Conservation (phyloP, 495 filamentous ascomycete species). For the Aspergillus affinis region DNA sequence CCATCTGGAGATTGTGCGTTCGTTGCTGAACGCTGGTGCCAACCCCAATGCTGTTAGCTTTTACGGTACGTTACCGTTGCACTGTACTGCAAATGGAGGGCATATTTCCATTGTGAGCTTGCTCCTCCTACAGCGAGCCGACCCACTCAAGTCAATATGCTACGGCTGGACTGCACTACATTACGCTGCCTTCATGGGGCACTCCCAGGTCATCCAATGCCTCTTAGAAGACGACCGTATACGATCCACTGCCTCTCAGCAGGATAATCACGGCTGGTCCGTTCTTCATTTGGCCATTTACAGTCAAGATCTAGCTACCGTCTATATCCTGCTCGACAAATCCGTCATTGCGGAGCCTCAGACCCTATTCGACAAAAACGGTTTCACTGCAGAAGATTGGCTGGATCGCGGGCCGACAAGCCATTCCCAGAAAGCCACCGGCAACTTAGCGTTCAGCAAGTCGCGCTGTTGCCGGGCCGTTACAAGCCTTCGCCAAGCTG, state of each 20-base stretch:
- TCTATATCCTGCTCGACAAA: constrained; percentile 25
- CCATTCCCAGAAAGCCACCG: constrained; percentile 30
- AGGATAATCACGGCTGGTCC: constrained; percentile 36
- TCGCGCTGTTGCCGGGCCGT: constrained; percentile 33
- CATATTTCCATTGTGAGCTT: constrained; percentile 27
- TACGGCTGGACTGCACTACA: constrained; percentile 28
- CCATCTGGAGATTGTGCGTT: constrained; percentile 31
- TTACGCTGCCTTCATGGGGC: constrained; percentile 23
- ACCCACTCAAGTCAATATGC: constrained; percentile 30
- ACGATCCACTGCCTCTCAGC: constrained; percentile 27
- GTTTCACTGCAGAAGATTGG: constrained; percentile 36
- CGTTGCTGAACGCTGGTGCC: constrained; percentile 24
- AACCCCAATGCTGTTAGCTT: constrained; percentile 29
- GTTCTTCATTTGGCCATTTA: constrained; percentile 33
- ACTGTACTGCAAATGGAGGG: constrained; percentile 34
- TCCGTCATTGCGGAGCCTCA: constrained; percentile 24
- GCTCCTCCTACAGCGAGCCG: constrained; percentile 28
- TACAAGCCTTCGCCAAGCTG: constrained; percentile 30
- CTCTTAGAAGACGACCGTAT: constrained; percentile 24
- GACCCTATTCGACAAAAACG: constrained; percentile 26
- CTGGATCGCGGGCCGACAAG: constrained; percentile 26
- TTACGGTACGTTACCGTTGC: constrained; percentile 32
- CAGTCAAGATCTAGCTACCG: constrained; percentile 26
- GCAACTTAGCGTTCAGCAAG: constrained; percentile 30
- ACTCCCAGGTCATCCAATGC: constrained; percentile 20